phyloP scores from a whole-genome alignment of 495 filamentous ascomycete species.

The Daldinia childiae region DNA sequence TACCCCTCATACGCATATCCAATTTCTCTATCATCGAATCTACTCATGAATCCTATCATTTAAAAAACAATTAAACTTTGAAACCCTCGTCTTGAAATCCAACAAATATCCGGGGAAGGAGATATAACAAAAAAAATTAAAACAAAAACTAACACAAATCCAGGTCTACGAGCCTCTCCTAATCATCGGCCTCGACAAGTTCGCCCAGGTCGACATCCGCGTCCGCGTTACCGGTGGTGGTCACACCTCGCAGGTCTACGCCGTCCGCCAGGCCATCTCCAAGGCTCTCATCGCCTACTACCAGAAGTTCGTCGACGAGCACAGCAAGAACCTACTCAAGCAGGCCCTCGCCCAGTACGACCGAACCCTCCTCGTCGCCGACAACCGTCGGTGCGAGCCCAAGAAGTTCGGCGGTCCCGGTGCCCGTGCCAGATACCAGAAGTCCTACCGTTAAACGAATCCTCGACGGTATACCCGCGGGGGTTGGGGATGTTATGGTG shows the following conservation, averaged over 20 bases:
- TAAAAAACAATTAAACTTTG: background rate
- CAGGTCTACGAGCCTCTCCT: conserved; percentile 97
- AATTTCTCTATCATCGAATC: conserved; percentile 1
- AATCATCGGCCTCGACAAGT: conserved; percentile 95
- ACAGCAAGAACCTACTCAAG: conserved; percentile 99
- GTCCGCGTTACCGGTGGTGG: conserved; percentile 96
- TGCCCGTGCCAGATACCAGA: conserved; percentile 97
- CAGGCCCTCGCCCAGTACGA: conserved; percentile 93
- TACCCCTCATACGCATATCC: conserved; percentile 11
- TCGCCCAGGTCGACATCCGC: conserved; percentile 95
- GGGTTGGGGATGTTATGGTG: background rate
- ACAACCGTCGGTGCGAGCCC: conserved; percentile 92
- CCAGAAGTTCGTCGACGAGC: conserved; percentile 99
- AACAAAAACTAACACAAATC: conserved; percentile 5
- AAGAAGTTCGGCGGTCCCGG: conserved; percentile 95
- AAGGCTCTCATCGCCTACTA: conserved; percentile 99
- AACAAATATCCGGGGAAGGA: background rate
- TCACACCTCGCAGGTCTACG: conserved; percentile 97
- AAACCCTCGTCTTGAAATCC: background rate
- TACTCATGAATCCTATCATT: background rate
- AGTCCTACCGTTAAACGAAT: conserved; percentile 70
- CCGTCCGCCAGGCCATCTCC: conserved; percentile 97
- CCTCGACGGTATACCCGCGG: conserved; percentile 1
- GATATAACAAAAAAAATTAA: background rate
- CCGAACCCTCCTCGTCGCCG: conserved; percentile 94